Evolutionary conservation across 768 basidiomycete genomes (phyloP).

Genomic region (Kwoniella mangroviensis): DNA sequence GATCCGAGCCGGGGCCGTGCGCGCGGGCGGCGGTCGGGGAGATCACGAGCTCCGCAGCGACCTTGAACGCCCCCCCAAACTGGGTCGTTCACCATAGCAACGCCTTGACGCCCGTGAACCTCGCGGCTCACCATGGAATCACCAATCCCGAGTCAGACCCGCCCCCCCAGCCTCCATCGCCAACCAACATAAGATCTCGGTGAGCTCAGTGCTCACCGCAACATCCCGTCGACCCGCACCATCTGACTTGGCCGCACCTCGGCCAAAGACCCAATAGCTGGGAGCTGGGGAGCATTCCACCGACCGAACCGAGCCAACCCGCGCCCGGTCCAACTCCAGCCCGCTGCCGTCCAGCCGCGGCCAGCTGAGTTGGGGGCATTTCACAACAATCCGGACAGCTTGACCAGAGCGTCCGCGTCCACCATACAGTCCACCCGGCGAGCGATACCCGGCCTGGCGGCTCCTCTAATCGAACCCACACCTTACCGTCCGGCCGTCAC

Average conservation of each 20-base stretch:
- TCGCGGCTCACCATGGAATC: background rate
- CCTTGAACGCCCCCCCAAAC: background rate
- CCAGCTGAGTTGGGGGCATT: background rate
- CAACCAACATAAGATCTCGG: no score
- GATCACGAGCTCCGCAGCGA: background rate
- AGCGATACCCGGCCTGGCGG: no score
- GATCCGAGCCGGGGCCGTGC: conserved; percentile 12
- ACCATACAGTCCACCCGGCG: conserved; percentile 1
- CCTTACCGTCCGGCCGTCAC: background rate
- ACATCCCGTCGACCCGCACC: background rate
- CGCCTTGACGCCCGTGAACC: background rate
- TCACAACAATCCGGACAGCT: background rate
- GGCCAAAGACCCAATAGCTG: no score
- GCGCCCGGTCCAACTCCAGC: background rate
- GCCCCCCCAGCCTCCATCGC: background rate
- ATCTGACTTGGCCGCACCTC: background rate
- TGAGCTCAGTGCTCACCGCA: no score
- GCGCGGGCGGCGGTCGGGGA: background rate
- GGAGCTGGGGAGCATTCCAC: background rate
- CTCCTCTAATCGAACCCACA: background rate
- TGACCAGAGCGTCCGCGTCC: background rate
- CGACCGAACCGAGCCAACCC: background rate
- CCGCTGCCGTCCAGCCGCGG: no score
- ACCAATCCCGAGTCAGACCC: background rate
- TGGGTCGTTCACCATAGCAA: background rate